Evolutionary conservation across 139 green algal genomes (phyloP).

Genomic region (Limnomonas spitsbergensis): DNA sequence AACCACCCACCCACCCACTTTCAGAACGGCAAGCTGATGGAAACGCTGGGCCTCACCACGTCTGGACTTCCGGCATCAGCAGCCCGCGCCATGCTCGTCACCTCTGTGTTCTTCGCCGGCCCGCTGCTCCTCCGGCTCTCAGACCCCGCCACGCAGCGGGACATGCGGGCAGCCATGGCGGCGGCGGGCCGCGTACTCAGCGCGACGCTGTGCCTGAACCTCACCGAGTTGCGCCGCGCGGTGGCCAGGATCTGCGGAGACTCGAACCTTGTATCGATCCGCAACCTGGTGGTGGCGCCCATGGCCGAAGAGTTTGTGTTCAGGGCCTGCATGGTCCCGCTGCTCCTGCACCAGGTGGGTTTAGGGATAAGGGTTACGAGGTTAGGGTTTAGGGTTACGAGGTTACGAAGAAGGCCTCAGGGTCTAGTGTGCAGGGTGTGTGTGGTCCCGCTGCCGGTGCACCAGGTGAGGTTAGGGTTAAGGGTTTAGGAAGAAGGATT

Average conservation of each 20-base stretch:
- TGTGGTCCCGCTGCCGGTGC: no score
- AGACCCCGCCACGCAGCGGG: background rate
- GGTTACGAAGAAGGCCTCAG: no score
- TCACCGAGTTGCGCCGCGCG: background rate
- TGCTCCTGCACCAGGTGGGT: constrained; percentile 55
- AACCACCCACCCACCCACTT: background rate
- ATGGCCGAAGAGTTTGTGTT: constrained; percentile 82
- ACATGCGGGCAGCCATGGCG: background rate
- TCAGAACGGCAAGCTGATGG: background rate
- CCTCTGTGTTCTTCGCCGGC: constrained; percentile 45
- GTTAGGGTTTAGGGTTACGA: background rate
- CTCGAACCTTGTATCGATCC: background rate
- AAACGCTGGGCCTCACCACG: constrained; percentile 35
- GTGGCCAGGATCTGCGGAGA: background rate
- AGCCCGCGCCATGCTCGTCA: constrained; percentile 38
- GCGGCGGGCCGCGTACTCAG: background rate
- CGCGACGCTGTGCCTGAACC: background rate
- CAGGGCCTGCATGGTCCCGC: constrained; percentile 69
- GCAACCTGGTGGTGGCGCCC: constrained; percentile 49
- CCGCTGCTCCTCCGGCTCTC: constrained; percentile 28
- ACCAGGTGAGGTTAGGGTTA: no score
- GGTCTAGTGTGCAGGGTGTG: no score
- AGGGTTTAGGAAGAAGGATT: no score
- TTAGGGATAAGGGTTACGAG: no score
- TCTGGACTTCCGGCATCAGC: constrained; percentile 19